A percentile compares a stretch with the other conserved stretches of the same genome.
Conservation (phyloP, 495 filamentous ascomycete genomes). For the Penicillium canariense region DNA sequence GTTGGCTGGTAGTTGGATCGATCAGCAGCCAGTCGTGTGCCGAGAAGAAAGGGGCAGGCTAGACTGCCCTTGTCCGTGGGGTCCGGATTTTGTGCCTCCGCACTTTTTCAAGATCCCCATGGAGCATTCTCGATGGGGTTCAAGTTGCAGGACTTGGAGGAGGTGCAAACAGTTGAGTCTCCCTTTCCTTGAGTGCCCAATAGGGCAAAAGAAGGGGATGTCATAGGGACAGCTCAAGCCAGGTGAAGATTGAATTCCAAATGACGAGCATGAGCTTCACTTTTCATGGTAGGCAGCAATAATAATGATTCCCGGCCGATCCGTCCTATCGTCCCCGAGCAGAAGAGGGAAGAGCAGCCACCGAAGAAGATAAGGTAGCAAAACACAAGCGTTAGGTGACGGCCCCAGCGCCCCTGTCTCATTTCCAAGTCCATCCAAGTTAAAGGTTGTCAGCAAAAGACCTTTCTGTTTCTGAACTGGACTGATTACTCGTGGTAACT, state of each 20-base stretch:
- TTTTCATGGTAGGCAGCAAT: neutral
- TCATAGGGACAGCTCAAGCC: neutral
- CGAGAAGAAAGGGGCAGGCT: neutral
- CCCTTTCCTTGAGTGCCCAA: neutral
- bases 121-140: neutral
- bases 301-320: too few relatives aligned
- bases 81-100: neutral
- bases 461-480: too few relatives aligned
- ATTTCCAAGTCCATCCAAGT: too few relatives aligned
- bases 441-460: too few relatives aligned
- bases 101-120: neutral
- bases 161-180: neutral
- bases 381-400: too few relatives aligned
- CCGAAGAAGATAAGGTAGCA: too few relatives aligned
- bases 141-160: neutral
- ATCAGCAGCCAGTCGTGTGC: neutral
- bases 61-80: neutral
- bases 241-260: constrained; percentile 3
- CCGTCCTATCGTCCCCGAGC: neutral
- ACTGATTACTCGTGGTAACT: too few relatives aligned
- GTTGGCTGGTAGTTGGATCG: too few relatives aligned
- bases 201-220: neutral
- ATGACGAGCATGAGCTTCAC: constrained; percentile 1
- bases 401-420: too few relatives aligned
- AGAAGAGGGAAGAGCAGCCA: neutral